Conservation (phyloP, 805 yeast species). For the Yamadazyma kitorensis region DNA sequence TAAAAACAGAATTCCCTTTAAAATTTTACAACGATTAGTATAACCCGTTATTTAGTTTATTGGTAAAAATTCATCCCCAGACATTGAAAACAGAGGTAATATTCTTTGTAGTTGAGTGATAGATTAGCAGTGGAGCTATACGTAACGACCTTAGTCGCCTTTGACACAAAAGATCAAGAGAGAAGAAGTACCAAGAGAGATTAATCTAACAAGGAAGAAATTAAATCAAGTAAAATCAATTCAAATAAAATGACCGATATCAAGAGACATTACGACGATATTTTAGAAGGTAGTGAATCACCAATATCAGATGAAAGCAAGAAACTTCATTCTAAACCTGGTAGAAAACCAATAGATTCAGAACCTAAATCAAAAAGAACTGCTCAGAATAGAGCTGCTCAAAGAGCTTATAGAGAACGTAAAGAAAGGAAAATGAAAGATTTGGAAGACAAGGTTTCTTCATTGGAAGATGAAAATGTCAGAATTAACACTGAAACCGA, state of each 20-base stretch:
- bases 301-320: conserved; percentile 26
- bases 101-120: no score
- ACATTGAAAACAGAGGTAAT: no score
- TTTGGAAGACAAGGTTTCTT: conserved; percentile 71
- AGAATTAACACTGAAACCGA: conserved; percentile 70
- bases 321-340: conserved; percentile 56
- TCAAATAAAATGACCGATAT: conserved; percentile 11
- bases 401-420: conserved; percentile 92
- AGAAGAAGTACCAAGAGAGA: no score
- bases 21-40: no score
- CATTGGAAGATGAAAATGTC: conserved; percentile 68
- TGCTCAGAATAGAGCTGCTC: conserved; percentile 98
- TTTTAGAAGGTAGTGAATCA: conserved; percentile 6
- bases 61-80: no score
- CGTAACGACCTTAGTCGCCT: no score
- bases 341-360: conserved; percentile 73
- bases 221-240: no score
- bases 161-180: no score
- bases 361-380: conserved; percentile 89
- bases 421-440: conserved; percentile 86
- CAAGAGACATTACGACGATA: conserved; percentile 13
- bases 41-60: no score
- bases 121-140: no score
- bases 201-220: no score
- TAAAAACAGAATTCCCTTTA: no score